Evolutionary conservation across 768 basidiomycete genomes (phyloP), one percentile per base, ranked within the genome.

Genomic region (Kwoniella mangroviensis): DNA sequence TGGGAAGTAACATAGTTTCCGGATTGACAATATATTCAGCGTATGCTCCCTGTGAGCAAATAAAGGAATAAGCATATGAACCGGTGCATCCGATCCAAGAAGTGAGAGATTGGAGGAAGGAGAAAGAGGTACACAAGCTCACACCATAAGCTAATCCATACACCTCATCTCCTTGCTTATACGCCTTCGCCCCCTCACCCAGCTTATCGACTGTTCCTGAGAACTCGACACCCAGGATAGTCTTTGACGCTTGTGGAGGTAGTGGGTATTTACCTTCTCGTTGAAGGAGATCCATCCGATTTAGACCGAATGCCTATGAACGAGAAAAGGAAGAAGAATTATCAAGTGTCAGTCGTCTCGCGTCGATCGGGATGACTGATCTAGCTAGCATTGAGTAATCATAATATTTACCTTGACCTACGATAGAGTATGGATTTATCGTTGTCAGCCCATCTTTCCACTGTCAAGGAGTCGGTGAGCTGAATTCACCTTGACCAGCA

Each of bases 401-500:
- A 43, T 43, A 13, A 43, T 13, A 43, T 43, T 43, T 13, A 43
- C 42, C 42, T 43, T 43, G 42, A 43, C 42, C 42, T 43, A 43
- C 13, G n/a, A n/a, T n/a, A n/a, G n/a, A n/a, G n/a, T n/a, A n/a
- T n/a, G n/a, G n/a, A n/a, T n/a, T n/a, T n/a, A n/a, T n/a, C n/a
- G n/a, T n/a, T n/a, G n/a, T n/a, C n/a, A n/a, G n/a, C n/a, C n/a
- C n/a, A n/a, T n/a, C n/a, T n/a, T n/a, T n/a, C n/a, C n/a, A n/a
- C n/a, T n/a, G n/a, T n/a, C n/a, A n/a, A n/a, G n/a, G n/a, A n/a
- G n/a, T n/a, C n/a, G n/a, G n/a, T n/a, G n/a, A n/a, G n/a, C n/a
- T n/a, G n/a, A n/a, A n/a, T n/a, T n/a, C n/a, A 89, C 93, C 87
- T 93, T 91, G 63, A 96, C 90, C n/a, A 93, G 86, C 1, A 93